Evolutionary conservation across 2,329 filamentous ascomycete genomes (phyloP).

Genomic region (Taxawa tesnikishii): DNA sequence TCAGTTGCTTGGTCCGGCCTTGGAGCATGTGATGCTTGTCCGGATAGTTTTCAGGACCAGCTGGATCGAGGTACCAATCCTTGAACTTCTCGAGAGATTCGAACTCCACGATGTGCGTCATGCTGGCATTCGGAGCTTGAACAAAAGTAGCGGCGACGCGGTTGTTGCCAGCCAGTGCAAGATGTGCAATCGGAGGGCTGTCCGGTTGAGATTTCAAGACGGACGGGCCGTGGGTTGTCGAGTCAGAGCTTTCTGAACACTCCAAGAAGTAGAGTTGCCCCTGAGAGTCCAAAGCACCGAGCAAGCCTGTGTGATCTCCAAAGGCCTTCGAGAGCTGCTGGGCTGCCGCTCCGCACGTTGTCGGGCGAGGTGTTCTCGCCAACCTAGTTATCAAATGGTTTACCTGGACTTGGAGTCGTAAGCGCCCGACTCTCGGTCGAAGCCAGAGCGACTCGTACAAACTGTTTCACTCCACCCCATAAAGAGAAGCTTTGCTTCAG

Average conservation of each 20-base stretch:
- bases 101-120: constrained; percentile 18
- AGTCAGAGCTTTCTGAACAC: no score
- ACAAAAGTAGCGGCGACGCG: constrained; percentile 15
- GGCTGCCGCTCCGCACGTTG: neutral
- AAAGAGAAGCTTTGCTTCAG: constrained; percentile 17
- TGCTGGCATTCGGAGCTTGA: constrained; percentile 13
- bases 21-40: constrained; percentile 14
- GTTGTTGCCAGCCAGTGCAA: constrained; percentile 17
- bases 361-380: no score
- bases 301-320: constrained; percentile 20
- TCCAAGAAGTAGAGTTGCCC: constrained; percentile 13
- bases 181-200: constrained; percentile 11
- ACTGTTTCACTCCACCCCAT: constrained; percentile 20
- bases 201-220: constrained; percentile 5
- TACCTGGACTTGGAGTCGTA: no score
- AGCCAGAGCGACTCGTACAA: constrained; percentile 6
- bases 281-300: constrained; percentile 13
- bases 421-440: no score
- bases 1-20: constrained; percentile 16
- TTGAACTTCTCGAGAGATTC: constrained; percentile 12
- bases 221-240: neutral
- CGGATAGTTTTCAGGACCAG: constrained; percentile 11
- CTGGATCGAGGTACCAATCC: constrained; percentile 15
- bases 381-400: no score
- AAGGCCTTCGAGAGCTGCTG: constrained; percentile 7